Evolutionary conservation across 2,329 filamentous ascomycete species (phyloP), one percentile per base, ranked within the genome.

Genomic region (Penicillium sp.): DNA sequence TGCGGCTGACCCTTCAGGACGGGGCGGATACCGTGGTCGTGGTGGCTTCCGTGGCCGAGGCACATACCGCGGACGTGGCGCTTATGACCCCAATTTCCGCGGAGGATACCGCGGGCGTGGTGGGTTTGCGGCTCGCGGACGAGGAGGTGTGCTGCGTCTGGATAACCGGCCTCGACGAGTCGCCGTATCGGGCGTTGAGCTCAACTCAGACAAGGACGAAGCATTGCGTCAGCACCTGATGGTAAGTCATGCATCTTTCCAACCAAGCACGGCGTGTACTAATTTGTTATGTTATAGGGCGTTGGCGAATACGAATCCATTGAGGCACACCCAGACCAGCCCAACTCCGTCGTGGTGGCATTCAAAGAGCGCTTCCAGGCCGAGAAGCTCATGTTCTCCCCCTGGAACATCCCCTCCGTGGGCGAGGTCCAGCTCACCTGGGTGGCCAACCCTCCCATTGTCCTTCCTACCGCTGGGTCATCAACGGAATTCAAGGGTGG

Each of bases 141-240:
- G 78, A 27, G 79, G 81, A 33, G 80, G 78, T 54, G 82, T 84
- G 17, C 78, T 81, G 64, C 77, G 83, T 61, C 75, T 87, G 6
- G 84, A 87, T 66, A 86, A 86, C 63, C 76, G 84, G 27, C 82
- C 84, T 4, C 80, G 79, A 63, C 78, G 80, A 50, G 75, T 87
- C 45, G 78, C 78, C 23, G 75, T 86, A 25, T 75, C 76, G 6
- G 81, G 77, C 8, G 77, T 82, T 31, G 75, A 75, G 63, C 74
- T 77, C 49, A 77, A 78, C 53, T 73, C 77, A 1, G 76, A 78
- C 27, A 78, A 78, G 63, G 84, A 86, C 57, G 83, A 85, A 65
- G 79, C 81, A 6, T 67, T 87, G 55, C 74, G 83, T 51, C 81
- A 84, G 63, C 80, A 82, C 70, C 75, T 86, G n/a, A 74, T 84